These are phyloP conservation scores for Uronychia setigera DNA, from an alignment of 73 alveolate genomes.

Conservation along the genomic window DNA sequence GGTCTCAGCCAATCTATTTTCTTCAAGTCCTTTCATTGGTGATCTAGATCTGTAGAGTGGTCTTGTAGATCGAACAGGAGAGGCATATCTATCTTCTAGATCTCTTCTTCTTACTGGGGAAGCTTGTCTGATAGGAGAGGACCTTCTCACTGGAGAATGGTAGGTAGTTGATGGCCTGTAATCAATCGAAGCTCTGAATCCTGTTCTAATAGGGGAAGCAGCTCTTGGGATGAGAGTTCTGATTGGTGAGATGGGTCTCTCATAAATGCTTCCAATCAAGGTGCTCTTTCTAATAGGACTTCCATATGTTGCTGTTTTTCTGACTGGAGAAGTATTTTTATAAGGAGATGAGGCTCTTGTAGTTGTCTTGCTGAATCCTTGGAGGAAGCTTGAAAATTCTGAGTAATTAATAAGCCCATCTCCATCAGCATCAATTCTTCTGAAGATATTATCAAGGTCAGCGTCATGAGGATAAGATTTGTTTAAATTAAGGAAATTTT, in stretches of 20 bases:
- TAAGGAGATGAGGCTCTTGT: neutral
- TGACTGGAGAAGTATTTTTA: neutral
- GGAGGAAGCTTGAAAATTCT: neutral
- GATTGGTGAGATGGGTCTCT: neutral
- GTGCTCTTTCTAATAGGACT: neutral
- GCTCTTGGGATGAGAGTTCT: neutral
- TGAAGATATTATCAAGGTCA: neutral
- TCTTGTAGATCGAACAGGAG: neutral
- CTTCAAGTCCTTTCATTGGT: slow-evolving; percentile 28
- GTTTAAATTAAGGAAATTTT: neutral
- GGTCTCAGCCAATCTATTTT: slow-evolving; percentile 10
- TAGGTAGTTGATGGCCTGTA: neutral
- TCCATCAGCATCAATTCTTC: neutral
- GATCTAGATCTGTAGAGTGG: slow-evolving; percentile 3
- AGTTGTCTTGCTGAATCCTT: neutral
- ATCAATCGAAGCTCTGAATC: neutral
- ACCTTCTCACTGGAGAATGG: neutral
- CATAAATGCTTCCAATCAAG: no score
- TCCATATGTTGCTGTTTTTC: neutral
- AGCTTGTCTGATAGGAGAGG: neutral
- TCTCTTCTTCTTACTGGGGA: neutral
- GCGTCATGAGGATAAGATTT: neutral
- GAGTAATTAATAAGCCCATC: neutral
- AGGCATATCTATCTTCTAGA: neutral
- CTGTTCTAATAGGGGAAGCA: neutral